Evolutionary conservation across 2,329 filamentous ascomycete species (phyloP), one percentile per base, ranked within the genome.

Genomic region (Botryotinia convoluta): DNA sequence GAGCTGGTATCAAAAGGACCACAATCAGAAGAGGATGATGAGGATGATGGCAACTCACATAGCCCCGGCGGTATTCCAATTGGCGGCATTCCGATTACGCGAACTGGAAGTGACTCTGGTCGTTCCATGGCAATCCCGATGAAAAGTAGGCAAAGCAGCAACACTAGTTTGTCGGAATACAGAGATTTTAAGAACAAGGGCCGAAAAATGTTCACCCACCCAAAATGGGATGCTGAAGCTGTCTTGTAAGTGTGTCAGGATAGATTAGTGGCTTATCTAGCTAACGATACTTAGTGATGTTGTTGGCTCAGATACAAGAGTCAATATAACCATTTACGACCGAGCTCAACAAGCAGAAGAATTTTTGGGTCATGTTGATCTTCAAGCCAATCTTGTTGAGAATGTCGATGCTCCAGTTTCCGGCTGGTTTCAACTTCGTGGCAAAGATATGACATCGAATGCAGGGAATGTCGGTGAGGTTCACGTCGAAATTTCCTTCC

Each of bases 141-240:
- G 94, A 91, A 92, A 79, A 98, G 95, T 82, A 91, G 96, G 72
- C 96, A 98, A 82, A 98, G 95, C 84, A 98, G 95, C 84, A 95
- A 95, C 83, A 97, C 95, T 72, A 97, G 95, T 80, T 86, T 92
- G 76, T 87, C 88, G 51, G 93, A 97, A 77, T 79, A 85, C 75
- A 85, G 86, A 75, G 87, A 89, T 74, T 84, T 86, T 77, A 85
- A 85, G 76, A 83, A 83, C 54, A 90, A 90, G 77, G 88, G 90
- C 71, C 84, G 86, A 74, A 84, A 82, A 75, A 88, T 87, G 4
- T 87, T 95, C 74, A 95, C 94, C 12, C 93, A 93, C 81, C 95
- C 96, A 0, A 93, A 93, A 79, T 99, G 96, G 96, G 94, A 97
- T 82, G 95, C 97, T 71, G 94, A 97, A 81, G 95, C 95, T 54